Evolutionary conservation across 257 asterid species (phyloP), one percentile per base, ranked within the genome.

Genomic region (Osmanthus fragrans): DNA sequence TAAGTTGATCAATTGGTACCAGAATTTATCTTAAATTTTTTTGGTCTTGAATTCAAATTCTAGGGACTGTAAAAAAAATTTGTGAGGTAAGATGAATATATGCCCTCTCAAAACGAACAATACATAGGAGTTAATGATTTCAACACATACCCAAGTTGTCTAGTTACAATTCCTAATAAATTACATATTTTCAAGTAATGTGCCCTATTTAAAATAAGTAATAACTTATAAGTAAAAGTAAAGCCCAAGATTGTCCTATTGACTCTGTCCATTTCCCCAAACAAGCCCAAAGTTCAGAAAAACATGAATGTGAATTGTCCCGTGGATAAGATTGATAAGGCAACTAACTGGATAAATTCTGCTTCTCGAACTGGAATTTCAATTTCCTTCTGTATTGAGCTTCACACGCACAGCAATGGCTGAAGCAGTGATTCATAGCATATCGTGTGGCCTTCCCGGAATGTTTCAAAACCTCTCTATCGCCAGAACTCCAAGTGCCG

Each of bases 401-500:
- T 63, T 25, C 18, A 10, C 33, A 23, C 32, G 30, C 63, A 71
- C 30, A 42, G 33, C 7, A 54, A 76, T 87, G 90, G 92, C 90
- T 8, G 86, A 79, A 65, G 73, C 88, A 77, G 82, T 86, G 88
- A 85, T 88, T 78, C 91, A 86, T 68, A 90, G 91, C 81, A 81
- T 92, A 0, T 85, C 97, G 76, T 87, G 88, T 80, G 80, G 84
- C 16, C 84, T 91, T 1, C 80, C 95, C 10, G 74, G 84, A 49
- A 87, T 83, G 77, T 77, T 95, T 70, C 80, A 75, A 15, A 49
- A 77, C 27, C 91, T 94, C 32, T 87, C 94, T 42, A 91, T 92
- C 81, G 29, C 79, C 2, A 78, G 60, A 74, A 18, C 77, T 12
- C 76, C 78, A 40, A 82, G 66, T 80, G 78, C 86, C 30, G 19